Percentiles rank a stretch among this genome's conserved stretches.
Conservation (phyloP, 805 yeast species). For the Ogataea pilisensis region DNA sequence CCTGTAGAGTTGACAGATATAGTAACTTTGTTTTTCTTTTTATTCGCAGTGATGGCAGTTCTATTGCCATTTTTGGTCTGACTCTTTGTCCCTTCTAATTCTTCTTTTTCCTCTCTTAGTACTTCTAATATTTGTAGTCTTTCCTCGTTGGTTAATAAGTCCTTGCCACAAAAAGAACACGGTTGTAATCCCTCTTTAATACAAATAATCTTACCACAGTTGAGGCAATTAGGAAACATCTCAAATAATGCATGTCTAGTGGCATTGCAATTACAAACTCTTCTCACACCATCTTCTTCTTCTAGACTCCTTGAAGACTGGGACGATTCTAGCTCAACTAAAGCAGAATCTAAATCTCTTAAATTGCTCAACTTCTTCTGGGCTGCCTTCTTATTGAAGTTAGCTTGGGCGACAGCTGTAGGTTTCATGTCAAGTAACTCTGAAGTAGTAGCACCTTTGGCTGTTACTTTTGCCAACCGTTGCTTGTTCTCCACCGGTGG, state of each 20-base stretch:
- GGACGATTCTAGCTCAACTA: slow-evolving; percentile 40
- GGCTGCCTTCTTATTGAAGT: slow-evolving; percentile 32
- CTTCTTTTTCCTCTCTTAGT: slow-evolving; percentile 49
- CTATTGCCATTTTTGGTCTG: slow-evolving; percentile 11
- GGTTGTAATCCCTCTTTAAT: slow-evolving; percentile 86
- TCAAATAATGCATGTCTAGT: slow-evolving; percentile 84
- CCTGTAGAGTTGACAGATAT: slow-evolving; percentile 57
- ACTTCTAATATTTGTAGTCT: slow-evolving; percentile 50
- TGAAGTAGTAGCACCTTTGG: slow-evolving; percentile 39
- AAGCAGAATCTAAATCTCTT: slow-evolving; percentile 47
- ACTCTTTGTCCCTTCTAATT: slow-evolving; percentile 31
- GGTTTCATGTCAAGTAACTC: slow-evolving; percentile 42
- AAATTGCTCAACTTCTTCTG: slow-evolving; percentile 46
- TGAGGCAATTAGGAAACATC: slow-evolving; percentile 87
- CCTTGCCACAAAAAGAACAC: slow-evolving; percentile 76
- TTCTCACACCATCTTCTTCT: slow-evolving; percentile 13
- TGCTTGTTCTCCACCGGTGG: slow-evolving; percentile 2
- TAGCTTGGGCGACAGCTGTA: slow-evolving; percentile 24
- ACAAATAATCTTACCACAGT: slow-evolving; percentile 94
- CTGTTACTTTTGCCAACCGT: slow-evolving; percentile 13
- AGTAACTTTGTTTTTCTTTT: slow-evolving; percentile 46
- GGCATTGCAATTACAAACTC: slow-evolving; percentile 77
- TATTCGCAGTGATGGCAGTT: slow-evolving; percentile 20
- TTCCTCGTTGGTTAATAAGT: slow-evolving; percentile 61
- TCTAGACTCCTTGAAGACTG: slow-evolving; percentile 2